Evolutionary conservation across 306 rosid species (phyloP).

Genomic region (Vigna unguiculata): DNA sequence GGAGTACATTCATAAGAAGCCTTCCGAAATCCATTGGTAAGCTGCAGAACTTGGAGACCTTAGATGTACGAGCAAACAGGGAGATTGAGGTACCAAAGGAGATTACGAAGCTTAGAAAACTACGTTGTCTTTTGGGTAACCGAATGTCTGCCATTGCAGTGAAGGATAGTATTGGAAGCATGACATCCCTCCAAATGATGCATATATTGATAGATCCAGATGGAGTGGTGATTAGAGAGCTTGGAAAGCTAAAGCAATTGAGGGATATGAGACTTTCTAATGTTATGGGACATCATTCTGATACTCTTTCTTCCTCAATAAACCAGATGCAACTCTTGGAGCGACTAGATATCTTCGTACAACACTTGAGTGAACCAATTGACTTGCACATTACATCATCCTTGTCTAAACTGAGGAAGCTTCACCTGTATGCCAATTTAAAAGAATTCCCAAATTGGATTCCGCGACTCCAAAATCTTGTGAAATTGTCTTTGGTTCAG

Average conservation of each 20-base stretch:
- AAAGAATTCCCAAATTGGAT: neutral
- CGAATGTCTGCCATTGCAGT: accelerated
- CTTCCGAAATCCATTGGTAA: constrained; percentile 8
- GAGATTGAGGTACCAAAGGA: neutral
- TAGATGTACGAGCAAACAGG: neutral
- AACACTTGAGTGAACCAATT: too few relatives aligned
- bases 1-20: neutral
- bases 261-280: too few relatives aligned
- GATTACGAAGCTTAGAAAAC: constrained; percentile 20
- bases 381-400: neutral
- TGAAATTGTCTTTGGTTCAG: accelerated
- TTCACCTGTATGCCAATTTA: neutral
- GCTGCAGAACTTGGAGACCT: neutral
- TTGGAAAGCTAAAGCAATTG: too few relatives aligned
- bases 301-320: neutral
- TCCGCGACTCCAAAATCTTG: neutral
- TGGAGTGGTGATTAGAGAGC: too few relatives aligned
- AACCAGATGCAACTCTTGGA: neutral
- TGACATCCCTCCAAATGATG: neutral
- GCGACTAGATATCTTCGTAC: neutral
- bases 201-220: too few relatives aligned
- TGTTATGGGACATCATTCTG: too few relatives aligned
- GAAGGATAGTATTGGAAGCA: neutral
- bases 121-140: neutral
- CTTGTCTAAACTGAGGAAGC: neutral